Evolutionary conservation across 225 moss, liverwort and hornwort species (phyloP).

Genomic region (Lunularia cruciata): DNA sequence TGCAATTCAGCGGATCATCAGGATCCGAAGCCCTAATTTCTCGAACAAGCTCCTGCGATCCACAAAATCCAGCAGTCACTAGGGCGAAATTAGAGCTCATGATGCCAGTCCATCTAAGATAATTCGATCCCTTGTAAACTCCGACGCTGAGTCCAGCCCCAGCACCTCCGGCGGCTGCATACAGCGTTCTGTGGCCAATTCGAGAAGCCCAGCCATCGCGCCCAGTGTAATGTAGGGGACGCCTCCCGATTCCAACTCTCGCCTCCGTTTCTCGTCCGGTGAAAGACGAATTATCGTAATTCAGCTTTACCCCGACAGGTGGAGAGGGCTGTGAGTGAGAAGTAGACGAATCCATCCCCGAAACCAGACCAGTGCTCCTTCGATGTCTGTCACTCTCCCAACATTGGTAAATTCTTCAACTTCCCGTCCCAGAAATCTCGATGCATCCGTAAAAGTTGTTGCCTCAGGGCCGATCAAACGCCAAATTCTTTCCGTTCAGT

Average conservation of each 20-base stretch:
- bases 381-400: no score
- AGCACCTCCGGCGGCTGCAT: constrained; percentile 55
- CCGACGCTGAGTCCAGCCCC: constrained; percentile 62
- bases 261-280: constrained; percentile 10
- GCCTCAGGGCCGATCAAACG: no score
- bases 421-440: no score
- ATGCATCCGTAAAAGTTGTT: no score
- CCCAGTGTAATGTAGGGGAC: constrained; percentile 76
- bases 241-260: constrained; percentile 58
- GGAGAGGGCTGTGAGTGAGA: not conserved
- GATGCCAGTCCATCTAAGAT: constrained; percentile 50
- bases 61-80: constrained; percentile 67
- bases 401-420: no score
- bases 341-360: constrained; percentile 10
- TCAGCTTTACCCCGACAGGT: not conserved
- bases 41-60: constrained; percentile 83
- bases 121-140: constrained; percentile 53
- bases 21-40: constrained; percentile 90
- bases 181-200: constrained; percentile 56
- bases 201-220: constrained; percentile 82
- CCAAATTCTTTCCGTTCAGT: no score
- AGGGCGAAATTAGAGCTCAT: constrained; percentile 75
- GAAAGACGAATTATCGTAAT: not conserved
- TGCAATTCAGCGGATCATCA: constrained; percentile 67
- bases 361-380: no score